Conservation (phyloP, 2,329 filamentous ascomycete species). For the Thelonectria rubi region DNA sequence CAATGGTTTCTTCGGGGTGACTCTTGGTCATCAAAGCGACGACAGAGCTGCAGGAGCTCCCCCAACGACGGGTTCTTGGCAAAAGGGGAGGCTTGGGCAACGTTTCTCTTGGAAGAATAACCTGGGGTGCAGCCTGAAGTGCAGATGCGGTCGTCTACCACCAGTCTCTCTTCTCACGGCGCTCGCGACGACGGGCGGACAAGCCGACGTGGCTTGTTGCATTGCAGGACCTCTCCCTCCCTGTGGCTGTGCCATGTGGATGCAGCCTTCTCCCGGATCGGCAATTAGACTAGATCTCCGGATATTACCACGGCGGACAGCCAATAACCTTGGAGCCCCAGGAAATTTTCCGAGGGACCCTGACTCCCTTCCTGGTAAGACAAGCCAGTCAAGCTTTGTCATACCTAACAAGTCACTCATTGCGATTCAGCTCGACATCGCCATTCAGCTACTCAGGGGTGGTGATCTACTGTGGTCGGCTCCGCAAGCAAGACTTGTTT, state of each 20-base stretch:
- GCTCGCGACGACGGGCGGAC: constrained; percentile 17
- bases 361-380: constrained; percentile 14
- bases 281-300: constrained; percentile 34
- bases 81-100: too few species aligned
- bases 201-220: constrained; percentile 10
- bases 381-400: constrained; percentile 24
- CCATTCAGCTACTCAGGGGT: constrained; percentile 5
- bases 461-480: constrained; percentile 1
- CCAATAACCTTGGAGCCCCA: constrained; percentile 17
- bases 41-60: neutral
- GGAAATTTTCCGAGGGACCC: constrained; percentile 37
- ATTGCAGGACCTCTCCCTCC: neutral
- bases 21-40: neutral
- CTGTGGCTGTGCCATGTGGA: neutral
- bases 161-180: neutral
- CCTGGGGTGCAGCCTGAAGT: too few species aligned
- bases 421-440: constrained; percentile 13
- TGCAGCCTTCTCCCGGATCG: constrained; percentile 27
- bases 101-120: neutral
- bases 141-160: too few species aligned
- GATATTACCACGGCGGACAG: constrained; percentile 15
- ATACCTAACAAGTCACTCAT: constrained; percentile 15
- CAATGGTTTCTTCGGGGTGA: too few species aligned
- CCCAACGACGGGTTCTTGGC: neutral
- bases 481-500: constrained; percentile 9